Evolutionary conservation across 768 basidiomycete species (phyloP), one percentile per base, ranked within the genome.

Genomic region (Kwoniella mangroviensis): DNA sequence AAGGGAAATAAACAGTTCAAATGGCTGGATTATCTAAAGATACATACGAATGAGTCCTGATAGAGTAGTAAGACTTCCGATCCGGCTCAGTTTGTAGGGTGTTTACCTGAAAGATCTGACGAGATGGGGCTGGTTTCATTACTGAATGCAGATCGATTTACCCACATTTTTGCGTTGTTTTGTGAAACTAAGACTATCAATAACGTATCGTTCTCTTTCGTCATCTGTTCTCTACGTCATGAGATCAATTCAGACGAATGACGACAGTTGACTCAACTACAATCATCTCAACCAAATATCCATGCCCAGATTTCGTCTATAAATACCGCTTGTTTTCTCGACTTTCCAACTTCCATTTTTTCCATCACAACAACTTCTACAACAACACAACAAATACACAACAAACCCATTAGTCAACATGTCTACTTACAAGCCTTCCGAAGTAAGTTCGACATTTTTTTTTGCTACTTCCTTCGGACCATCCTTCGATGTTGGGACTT

Each of bases 391-490:
- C 68, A 28, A 62, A 74, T n/a, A n/a, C n/a, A n/a, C 70, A 69
- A 63, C 67, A 43, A 67, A 68, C 70, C 60, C 69, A 69, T 17
- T 61, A 70, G 67, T 34, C 65, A 73, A 72, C 55, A 80, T 80
- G 79, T 82, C 81, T 73, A 80, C 80, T 65, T 84, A 84, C 82
- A 84, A 84, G 80, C 84, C 84, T 34, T 69, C 78, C 64, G 84
- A 84, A 74, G 79, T 80, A 43, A 62, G 79, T 75, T 21, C 21
- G 11, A 19, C 12, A 49, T 24, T 5, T 53, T 41, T 61, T 13
- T 21, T 1, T 40, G 52, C 5, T 53, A 22, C 22, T 34, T 1
- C 26, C 54, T 22, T 10, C 56, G 0, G 19, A 4, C 21, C 28
- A 9, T 21, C 19, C 34, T n/a, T 22, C 58, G 15, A 13, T 42